phyloP scores from a whole-genome alignment of 495 filamentous ascomycete genomes.

The Halenospora varia region DNA sequence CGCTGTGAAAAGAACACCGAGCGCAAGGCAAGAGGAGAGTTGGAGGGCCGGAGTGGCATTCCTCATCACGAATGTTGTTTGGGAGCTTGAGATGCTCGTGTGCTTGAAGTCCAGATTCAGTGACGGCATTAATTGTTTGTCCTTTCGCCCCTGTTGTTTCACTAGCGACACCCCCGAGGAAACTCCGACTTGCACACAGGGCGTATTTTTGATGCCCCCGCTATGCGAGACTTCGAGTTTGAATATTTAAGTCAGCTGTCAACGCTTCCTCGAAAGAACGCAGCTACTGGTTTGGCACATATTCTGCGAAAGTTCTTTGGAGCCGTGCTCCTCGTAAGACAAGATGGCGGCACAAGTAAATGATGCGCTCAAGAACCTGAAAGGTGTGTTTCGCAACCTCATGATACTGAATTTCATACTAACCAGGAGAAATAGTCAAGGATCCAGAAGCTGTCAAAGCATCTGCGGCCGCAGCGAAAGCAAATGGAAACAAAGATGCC shows the following conservation, averaged over 20 bases:
- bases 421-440: slow-evolving; percentile 28
- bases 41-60: slow-evolving; percentile 26
- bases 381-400: slow-evolving; percentile 33
- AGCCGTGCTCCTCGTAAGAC: slow-evolving; percentile 6
- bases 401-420: neutral
- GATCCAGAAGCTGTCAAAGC: slow-evolving; percentile 18
- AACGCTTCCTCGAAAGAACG: neutral
- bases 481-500: slow-evolving; percentile 47
- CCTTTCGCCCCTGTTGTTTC: too few species aligned
- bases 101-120: neutral
- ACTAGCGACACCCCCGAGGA: too few species aligned
- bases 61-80: slow-evolving; percentile 18
- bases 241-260: too few species aligned
- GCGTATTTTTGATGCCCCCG: too few species aligned
- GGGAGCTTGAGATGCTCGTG: neutral
- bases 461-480: slow-evolving; percentile 33
- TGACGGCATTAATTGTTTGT: neutral
- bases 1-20: too few species aligned
- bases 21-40: slow-evolving; percentile 18
- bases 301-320: neutral
- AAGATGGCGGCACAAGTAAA: slow-evolving; percentile 52
- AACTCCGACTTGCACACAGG: too few species aligned
- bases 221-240: too few species aligned
- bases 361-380: slow-evolving; percentile 46
- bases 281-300: neutral